Evolutionary conservation across 1,284 basidiomycete species (phyloP).

Genomic region (Blastosporella zonata): DNA sequence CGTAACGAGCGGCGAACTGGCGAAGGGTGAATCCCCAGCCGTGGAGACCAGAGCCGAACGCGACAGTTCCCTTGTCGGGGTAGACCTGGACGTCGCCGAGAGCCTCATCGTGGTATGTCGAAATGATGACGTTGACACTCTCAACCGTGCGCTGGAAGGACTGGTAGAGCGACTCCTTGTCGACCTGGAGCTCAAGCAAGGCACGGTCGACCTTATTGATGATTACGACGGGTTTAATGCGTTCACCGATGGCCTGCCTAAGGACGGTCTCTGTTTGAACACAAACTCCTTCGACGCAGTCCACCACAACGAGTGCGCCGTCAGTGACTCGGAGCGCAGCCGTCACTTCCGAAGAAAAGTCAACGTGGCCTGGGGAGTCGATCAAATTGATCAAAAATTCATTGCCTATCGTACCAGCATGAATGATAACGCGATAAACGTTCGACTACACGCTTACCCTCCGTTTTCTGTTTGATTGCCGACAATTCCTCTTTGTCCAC

Average conservation of each 20-base stretch:
- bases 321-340: conserved; percentile 99
- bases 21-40: conserved; percentile 99
- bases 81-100: conserved; percentile 99
- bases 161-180: conserved; percentile 97
- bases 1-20: conserved; percentile 93
- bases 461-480: conserved; percentile 92
- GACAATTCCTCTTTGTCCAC: conserved; percentile 86
- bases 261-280: conserved; percentile 99
- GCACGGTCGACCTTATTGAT: conserved; percentile 99
- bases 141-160: conserved; percentile 98
- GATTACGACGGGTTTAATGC: conserved; percentile 99
- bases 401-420: conserved; percentile 53
- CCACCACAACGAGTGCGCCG: conserved; percentile 97
- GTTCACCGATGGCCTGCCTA: conserved; percentile 95
- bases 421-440: conserved; percentile 8
- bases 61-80: conserved; percentile 98
- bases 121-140: conserved; percentile 98
- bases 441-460: conserved; percentile 48
- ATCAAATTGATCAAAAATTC: conserved; percentile 99
- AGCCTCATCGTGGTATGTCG: conserved; percentile 92
- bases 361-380: conserved; percentile 99
- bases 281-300: conserved; percentile 99
- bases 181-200: conserved; percentile 96
- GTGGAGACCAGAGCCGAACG: conserved; percentile 99
- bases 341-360: conserved; percentile 99